phyloP scores from a whole-genome alignment of 176 grass and related monocot genomes.

The Cymbopogon citratus region DNA sequence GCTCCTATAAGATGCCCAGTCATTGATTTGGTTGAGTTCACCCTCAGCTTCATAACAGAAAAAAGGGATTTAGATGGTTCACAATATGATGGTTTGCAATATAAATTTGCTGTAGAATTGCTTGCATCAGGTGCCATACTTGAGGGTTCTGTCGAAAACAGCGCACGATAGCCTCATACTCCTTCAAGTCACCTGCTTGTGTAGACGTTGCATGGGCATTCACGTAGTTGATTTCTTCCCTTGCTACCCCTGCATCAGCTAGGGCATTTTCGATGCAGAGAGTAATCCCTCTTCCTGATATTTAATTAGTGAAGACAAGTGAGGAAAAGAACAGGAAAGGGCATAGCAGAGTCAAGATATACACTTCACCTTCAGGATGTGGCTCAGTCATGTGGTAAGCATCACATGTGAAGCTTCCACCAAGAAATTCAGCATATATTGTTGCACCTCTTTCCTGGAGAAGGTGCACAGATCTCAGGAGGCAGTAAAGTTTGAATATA shows the following conservation, averaged over 20 bases:
- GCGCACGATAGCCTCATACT: conserved; percentile 80
- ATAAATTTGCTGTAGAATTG: neutral
- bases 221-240: conserved; percentile 92
- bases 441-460: conserved; percentile 87
- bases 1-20: conserved; percentile 93
- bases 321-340: neutral
- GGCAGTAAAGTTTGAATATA: neutral
- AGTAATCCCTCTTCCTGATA: conserved; percentile 74
- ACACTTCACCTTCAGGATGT: conserved; percentile 83
- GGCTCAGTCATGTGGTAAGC: conserved; percentile 99
- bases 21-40: conserved; percentile 99
- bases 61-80: conserved; percentile 21
- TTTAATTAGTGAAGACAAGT: conserved; percentile 24
- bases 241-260: conserved; percentile 69
- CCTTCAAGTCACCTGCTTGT: conserved; percentile 85
- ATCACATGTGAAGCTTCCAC: conserved; percentile 99
- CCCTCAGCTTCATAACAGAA: conserved; percentile 54
- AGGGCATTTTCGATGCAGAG: conserved; percentile 97
- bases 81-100: conserved; percentile 5
- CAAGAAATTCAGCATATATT: conserved; percentile 95
- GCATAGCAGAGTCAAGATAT: neutral
- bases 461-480: conserved; percentile 17
- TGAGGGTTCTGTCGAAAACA: conserved; percentile 86
- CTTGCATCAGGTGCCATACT: conserved; percentile 42
- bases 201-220: conserved; percentile 99